Evolutionary conservation across 1,284 basidiomycete genomes (phyloP).

Genomic region (Ceratobasidium sp.): DNA sequence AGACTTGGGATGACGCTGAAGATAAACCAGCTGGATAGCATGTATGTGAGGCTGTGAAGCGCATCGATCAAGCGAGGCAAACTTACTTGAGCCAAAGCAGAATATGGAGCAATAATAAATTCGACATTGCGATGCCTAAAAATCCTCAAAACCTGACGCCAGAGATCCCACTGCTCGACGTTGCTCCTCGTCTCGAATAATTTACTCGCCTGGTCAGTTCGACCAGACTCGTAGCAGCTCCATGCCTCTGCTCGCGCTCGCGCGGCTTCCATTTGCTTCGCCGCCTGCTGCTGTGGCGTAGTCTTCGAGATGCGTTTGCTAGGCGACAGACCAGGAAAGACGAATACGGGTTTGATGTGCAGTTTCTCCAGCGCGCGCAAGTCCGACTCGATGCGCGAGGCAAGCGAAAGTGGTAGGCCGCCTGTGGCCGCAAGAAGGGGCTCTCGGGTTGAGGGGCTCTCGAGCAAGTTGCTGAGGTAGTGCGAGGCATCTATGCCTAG

Average conservation of each 20-base stretch:
- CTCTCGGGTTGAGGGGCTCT: slow-evolving; percentile 78
- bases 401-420: slow-evolving; percentile 87
- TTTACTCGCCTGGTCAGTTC: slow-evolving; percentile 85
- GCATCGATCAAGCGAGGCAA: slow-evolving; percentile 21
- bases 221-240: slow-evolving; percentile 87
- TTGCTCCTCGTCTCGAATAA: slow-evolving; percentile 77
- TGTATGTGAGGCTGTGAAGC: neutral
- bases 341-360: slow-evolving; percentile 96
- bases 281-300: slow-evolving; percentile 61
- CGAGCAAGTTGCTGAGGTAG: slow-evolving; percentile 84
- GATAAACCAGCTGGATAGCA: slow-evolving; percentile 78
- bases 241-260: slow-evolving; percentile 83
- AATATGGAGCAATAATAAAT: slow-evolving; percentile 94
- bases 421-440: slow-evolving; percentile 93
- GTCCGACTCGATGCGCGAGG: slow-evolving; percentile 88
- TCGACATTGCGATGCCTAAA: slow-evolving; percentile 96
- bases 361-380: slow-evolving; percentile 88
- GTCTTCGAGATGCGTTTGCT: slow-evolving; percentile 63
- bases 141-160: slow-evolving; percentile 89
- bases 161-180: slow-evolving; percentile 84
- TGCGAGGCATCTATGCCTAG: slow-evolving; percentile 96
- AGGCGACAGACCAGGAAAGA: slow-evolving; percentile 86
- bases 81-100: slow-evolving; percentile 88
- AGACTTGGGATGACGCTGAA: slow-evolving; percentile 89
- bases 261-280: slow-evolving; percentile 62